phyloP scores from a whole-genome alignment of 1,284 basidiomycete genomes.

The Trametes pubescens region DNA sequence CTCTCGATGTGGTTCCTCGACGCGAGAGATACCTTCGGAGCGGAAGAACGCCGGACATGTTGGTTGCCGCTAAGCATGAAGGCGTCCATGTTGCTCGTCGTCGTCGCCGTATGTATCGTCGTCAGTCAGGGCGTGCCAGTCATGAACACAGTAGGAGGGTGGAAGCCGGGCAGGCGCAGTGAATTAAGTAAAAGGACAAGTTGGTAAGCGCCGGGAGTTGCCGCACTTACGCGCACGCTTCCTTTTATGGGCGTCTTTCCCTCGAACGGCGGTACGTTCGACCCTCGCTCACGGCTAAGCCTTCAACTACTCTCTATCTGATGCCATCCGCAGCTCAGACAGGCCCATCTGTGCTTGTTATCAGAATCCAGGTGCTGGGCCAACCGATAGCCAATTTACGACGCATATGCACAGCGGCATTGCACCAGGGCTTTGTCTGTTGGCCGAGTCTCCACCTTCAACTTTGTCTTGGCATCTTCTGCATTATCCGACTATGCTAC shows the following conservation, averaged over 20 bases:
- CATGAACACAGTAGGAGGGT: constrained; percentile 4
- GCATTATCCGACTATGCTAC: too few relatives aligned
- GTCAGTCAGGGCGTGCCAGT: constrained; percentile 1
- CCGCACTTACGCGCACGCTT: constrained; percentile 5
- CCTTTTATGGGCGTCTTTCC: constrained; percentile 4
- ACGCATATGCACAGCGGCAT: too few relatives aligned
- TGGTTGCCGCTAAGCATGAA: constrained; percentile 14
- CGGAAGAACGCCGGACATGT: constrained; percentile 18
- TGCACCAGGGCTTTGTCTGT: too few relatives aligned
- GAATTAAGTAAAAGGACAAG: constrained; percentile 19
- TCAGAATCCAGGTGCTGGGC: too few relatives aligned
- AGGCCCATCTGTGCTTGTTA: too few relatives aligned
- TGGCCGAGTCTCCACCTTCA: too few relatives aligned
- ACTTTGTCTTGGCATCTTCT: too few relatives aligned
- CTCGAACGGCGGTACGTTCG: constrained; percentile 1
- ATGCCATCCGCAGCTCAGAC: background rate
- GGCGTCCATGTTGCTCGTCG: constrained; percentile 15
- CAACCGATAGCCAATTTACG: too few relatives aligned
- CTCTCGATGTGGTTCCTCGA: constrained; percentile 36
- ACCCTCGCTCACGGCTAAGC: background rate
- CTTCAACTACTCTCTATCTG: background rate
- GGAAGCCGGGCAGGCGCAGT: background rate
- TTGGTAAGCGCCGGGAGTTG: constrained; percentile 12
- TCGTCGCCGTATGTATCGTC: background rate
- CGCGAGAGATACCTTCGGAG: constrained; percentile 34